Percentiles rank a stretch among this genome's conserved stretches.
These are phyloP conservation scores for Ceratocystis albifundus DNA, from an alignment of 2,329 filamentous ascomycete species.

Conservation along the genomic window DNA sequence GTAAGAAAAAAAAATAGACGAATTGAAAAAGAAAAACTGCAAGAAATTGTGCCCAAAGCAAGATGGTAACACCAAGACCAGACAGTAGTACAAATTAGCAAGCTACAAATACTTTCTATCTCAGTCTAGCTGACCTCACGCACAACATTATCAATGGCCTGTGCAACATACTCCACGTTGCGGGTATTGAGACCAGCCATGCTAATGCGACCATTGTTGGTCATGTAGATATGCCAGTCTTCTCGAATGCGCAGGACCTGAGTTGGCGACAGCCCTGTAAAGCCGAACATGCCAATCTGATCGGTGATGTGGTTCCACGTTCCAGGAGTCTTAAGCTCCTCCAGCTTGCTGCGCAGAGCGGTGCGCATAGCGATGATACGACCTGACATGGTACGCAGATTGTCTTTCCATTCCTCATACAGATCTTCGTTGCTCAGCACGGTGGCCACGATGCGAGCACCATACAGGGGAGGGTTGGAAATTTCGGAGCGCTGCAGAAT, in stretches of 20 bases:
- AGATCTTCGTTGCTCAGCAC: constrained; percentile 73
- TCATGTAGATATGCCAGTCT: constrained; percentile 75
- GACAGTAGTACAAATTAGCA: constrained; percentile 6
- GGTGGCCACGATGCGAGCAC: constrained; percentile 73
- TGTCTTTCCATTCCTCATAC: constrained; percentile 85
- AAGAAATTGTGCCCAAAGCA: neutral
- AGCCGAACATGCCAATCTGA: constrained; percentile 99
- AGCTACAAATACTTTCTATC: neutral
- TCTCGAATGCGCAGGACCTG: constrained; percentile 61
- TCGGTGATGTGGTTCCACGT: constrained; percentile 96
- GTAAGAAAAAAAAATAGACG: neutral
- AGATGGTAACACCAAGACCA: neutral
- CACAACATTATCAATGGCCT: constrained; percentile 78
- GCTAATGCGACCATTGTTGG: constrained; percentile 94
- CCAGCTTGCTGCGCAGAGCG: constrained; percentile 64
- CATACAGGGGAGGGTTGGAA: constrained; percentile 90
- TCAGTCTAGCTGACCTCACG: constrained; percentile 32
- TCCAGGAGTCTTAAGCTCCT: constrained; percentile 74
- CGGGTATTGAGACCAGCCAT: constrained; percentile 94
- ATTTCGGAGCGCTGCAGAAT: constrained; percentile 96
- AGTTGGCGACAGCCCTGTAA: constrained; percentile 64
- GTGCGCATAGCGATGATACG: constrained; percentile 88
- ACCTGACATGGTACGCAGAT: constrained; percentile 86
- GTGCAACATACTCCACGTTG: constrained; percentile 88
- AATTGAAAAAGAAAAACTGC: neutral